Evolutionary conservation across 345 rosid genomes (phyloP).

Genomic region (Ceriops zippeliana): DNA sequence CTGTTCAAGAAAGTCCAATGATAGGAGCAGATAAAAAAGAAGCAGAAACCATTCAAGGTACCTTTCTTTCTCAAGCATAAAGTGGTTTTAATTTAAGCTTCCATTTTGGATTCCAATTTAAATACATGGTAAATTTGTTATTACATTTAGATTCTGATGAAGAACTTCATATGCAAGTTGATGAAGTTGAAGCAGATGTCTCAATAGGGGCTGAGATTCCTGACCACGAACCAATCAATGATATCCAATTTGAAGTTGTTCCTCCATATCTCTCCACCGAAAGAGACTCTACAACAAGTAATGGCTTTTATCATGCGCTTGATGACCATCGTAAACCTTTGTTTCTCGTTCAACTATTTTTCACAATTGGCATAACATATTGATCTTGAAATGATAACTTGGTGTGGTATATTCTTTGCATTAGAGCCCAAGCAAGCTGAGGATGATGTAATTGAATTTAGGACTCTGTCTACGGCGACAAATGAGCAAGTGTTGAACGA

Average conservation of each 20-base stretch:
- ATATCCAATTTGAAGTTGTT: slow-evolving; percentile 30
- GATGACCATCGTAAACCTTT: slow-evolving; percentile 37
- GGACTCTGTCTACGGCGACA: slow-evolving; percentile 34
- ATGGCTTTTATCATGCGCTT: slow-evolving; percentile 15
- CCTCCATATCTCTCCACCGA: slow-evolving; percentile 16
- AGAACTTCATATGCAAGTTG: slow-evolving; percentile 35
- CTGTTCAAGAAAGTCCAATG: slow-evolving; percentile 21
- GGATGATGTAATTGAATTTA: slow-evolving; percentile 47
- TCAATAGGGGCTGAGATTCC: slow-evolving; percentile 90
- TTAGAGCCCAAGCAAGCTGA: slow-evolving; percentile 36
- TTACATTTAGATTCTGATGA: slow-evolving; percentile 38
- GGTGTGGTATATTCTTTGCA: not conserved
- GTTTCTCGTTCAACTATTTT: not conserved
- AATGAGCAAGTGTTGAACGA: slow-evolving; percentile 23
- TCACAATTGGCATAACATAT: not conserved
- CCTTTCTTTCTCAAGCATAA: slow-evolving; percentile 36
- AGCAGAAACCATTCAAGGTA: slow-evolving; percentile 41
- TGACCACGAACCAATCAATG: slow-evolving; percentile 61
- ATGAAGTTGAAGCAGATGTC: slow-evolving; percentile 64
- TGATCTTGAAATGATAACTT: not conserved
- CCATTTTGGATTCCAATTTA: slow-evolving; percentile 3
- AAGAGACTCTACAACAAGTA: slow-evolving; percentile 27
- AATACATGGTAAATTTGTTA: not conserved
- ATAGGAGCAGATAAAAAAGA: slow-evolving; percentile 17
- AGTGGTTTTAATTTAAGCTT: slow-evolving; percentile 27